Evolutionary conservation across 495 filamentous ascomycete genomes (phyloP).

Genomic region (Daldinia grandis): DNA sequence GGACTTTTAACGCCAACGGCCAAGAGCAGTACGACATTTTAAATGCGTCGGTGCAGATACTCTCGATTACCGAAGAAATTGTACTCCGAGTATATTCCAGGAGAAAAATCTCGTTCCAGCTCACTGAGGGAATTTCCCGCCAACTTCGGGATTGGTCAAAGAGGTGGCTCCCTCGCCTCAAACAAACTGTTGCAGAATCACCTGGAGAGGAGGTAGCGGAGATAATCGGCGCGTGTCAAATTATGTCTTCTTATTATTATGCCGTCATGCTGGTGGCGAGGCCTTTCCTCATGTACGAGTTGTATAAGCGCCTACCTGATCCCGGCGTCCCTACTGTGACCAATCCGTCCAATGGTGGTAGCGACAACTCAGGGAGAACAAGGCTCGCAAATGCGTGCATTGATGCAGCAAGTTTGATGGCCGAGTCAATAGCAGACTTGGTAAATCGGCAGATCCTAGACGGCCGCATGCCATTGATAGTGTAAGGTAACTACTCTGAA

Average conservation of each 20-base stretch:
- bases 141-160: slow-evolving; percentile 57
- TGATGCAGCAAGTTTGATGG: slow-evolving; percentile 57
- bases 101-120: slow-evolving; percentile 54
- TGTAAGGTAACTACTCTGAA: slow-evolving; percentile 45
- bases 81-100: slow-evolving; percentile 56
- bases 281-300: slow-evolving; percentile 59
- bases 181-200: slow-evolving; percentile 38
- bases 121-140: slow-evolving; percentile 57
- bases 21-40: slow-evolving; percentile 51
- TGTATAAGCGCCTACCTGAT: slow-evolving; percentile 51
- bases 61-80: slow-evolving; percentile 53
- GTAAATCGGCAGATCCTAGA: slow-evolving; percentile 46
- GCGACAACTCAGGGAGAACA: slow-evolving; percentile 43
- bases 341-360: background rate
- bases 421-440: slow-evolving; percentile 49
- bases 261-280: slow-evolving; percentile 57
- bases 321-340: slow-evolving; percentile 3
- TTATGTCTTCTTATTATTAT: slow-evolving; percentile 56
- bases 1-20: slow-evolving; percentile 39
- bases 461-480: slow-evolving; percentile 51
- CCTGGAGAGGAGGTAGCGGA: slow-evolving; percentile 24
- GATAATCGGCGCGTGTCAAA: slow-evolving; percentile 53
- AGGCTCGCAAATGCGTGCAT: slow-evolving; percentile 59
- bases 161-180: slow-evolving; percentile 50
- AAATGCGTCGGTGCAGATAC: slow-evolving; percentile 56